Evolutionary conservation across 176 grass and related monocot species (phyloP).

Genomic region (Oryza rufipogon): DNA sequence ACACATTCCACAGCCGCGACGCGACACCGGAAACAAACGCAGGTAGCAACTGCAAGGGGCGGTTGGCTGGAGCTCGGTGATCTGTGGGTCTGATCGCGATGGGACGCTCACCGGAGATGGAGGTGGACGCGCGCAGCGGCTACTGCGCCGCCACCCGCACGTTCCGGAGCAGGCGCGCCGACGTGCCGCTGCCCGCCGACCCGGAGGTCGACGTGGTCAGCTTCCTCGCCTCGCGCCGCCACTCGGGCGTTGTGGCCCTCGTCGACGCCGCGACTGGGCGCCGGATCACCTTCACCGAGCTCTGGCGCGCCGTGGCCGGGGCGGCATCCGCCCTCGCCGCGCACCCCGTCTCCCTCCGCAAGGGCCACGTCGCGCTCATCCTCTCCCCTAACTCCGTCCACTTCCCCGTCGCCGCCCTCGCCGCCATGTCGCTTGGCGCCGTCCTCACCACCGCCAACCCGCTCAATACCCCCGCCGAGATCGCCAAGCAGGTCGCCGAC

Average conservation of each 20-base stretch:
- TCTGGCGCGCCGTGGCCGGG: conserved; percentile 70
- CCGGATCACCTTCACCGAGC: conserved; percentile 61
- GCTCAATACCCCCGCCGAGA: conserved; percentile 76
- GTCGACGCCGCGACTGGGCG: conserved; percentile 70
- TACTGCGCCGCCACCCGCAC: conserved; percentile 61
- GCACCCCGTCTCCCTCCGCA: conserved; percentile 69
- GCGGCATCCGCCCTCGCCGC: conserved; percentile 69
- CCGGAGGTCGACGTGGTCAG: conserved; percentile 65
- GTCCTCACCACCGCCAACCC: conserved; percentile 92
- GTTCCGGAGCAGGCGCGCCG: conserved; percentile 69
- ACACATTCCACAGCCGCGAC: too few relatives aligned
- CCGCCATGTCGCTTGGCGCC: conserved; percentile 78
- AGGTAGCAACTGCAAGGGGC: too few relatives aligned
- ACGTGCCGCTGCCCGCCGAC: conserved; percentile 54
- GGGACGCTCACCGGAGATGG: conserved; percentile 24
- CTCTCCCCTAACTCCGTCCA: conserved; percentile 86
- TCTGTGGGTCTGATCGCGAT: conserved; percentile 29
- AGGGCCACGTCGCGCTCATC: conserved; percentile 76
- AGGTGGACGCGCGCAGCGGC: conserved; percentile 65
- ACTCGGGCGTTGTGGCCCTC: conserved; percentile 76
- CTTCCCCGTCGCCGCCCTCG: conserved; percentile 89
- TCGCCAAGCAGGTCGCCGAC: conserved; percentile 85
- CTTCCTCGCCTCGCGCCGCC: conserved; percentile 79
- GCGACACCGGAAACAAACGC: too few relatives aligned
- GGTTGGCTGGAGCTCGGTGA: background rate